Evolutionary conservation across 306 rosid genomes (phyloP), one percentile per base, ranked within the genome.

Genomic region (Cucumis melo): DNA sequence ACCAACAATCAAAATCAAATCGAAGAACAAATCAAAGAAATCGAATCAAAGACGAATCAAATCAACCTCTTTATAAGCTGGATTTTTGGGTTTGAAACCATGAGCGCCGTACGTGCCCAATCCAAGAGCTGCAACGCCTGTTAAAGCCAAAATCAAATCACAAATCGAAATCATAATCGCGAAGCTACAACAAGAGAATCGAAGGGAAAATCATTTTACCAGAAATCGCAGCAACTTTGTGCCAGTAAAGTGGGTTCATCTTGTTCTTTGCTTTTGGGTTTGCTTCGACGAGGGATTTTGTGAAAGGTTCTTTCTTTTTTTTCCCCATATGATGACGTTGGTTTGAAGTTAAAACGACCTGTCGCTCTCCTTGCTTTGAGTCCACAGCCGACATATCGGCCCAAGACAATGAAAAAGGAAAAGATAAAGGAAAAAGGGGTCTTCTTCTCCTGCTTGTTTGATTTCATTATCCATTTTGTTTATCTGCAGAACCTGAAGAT

Each of bases 61-160:
- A 39, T n/a, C 17, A 23, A 90, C 97, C 74, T 90, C 91, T 88
- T 85, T 90, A 87, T 86, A 93, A 84, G 85, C 57, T 62, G 92
- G 91, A 76, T 93, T 83, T 70, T 90, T n/a, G 72, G 97, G 97
- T 74, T 91, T 90, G 89, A 93, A 91, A 78, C 13, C 86, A 78
- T 93, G 98, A 73, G 97, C 85, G 6, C 98, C 98, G 77, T 91
- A 91, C 20, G 94, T 84, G 15, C 98, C 98, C 80, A 91, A 93
- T 21, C 89, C 97, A 84, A 93, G 88, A 38, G 97, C 98, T 50
- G 89, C 90, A 10, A 84, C 81, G n/a, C 97, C 98, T 93, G 90
- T 83, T 76, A 41, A 67, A 82, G 19, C 27, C 36, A 20, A 53
- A 68, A 41, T 62, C 12, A 16, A 13, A 32, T 57, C 38, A 71